These are phyloP conservation scores for Gardenia jasminoides DNA, from an alignment of 257 asterid genomes.

Conservation along the genomic window DNA sequence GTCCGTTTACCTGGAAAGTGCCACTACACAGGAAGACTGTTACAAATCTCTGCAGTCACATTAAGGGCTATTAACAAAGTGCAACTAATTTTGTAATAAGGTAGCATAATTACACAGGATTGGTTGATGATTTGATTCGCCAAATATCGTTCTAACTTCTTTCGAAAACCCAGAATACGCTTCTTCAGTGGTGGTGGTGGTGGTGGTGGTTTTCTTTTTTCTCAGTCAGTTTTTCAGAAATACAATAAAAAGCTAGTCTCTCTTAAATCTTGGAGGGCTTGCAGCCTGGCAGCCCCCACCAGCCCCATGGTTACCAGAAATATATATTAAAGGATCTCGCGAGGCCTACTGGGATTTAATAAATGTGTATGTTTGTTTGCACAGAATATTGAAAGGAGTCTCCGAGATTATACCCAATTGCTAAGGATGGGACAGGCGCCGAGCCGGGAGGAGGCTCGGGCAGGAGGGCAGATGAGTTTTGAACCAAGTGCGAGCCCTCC, in stretches of 20 bases:
- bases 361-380: too few relatives aligned
- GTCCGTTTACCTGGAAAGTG: constrained; percentile 16
- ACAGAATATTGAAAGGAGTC: background rate
- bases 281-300: too few relatives aligned
- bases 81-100: background rate
- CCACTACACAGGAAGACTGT: constrained; percentile 6
- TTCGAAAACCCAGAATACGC: too few relatives aligned
- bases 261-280: too few relatives aligned
- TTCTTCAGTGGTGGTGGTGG: background rate
- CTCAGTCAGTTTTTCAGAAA: too few relatives aligned
- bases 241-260: too few relatives aligned
- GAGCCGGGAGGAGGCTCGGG: constrained; percentile 25
- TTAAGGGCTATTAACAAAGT: background rate
- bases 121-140: too few relatives aligned
- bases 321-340: too few relatives aligned
- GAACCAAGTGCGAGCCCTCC: constrained; percentile 19
- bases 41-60: too few relatives aligned
- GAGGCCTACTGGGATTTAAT: too few relatives aligned
- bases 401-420: constrained; percentile 38
- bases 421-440: constrained; percentile 23
- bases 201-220: too few relatives aligned
- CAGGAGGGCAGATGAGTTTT: constrained; percentile 13
- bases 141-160: background rate
- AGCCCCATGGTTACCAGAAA: too few relatives aligned
- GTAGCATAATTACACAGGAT: background rate